Base-by-base conservation (phyloP, 768 basidiomycete genomes). In the Podaxis sp. region DNA sequence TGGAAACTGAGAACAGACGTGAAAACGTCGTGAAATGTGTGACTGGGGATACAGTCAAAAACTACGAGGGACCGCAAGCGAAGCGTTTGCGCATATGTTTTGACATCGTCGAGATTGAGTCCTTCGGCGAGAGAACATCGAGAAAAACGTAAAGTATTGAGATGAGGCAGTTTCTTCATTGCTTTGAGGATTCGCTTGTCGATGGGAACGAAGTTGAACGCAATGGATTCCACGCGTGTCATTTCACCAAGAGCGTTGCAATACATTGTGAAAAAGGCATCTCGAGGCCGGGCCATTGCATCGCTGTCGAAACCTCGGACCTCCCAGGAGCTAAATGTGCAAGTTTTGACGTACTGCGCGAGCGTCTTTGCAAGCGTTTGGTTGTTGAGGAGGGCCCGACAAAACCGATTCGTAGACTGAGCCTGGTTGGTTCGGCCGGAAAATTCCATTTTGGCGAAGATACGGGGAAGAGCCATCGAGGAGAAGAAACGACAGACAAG, bases 401-500 rank as follows among this genome's bases (percentile, higher is more conserved):
- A 79, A 55, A 76, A 72, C 2, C 66, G 55, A 36, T 49, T 62
- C 61, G 55, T 60, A n/a, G 38, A 44, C 8, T 60, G 24, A 26
- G 58, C 41, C 33, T 57, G 28, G 20, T 37, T 49, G 33, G 33
- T 33, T 60, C 28, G 8, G 56, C 65, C 68, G 1, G 63, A 64
- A 12, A 77, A 67, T 20, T 63, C 46, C 15, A 83, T n/a, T 3
- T 66, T 67, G 28, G 75, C 70, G 64, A 79, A 83, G 3, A 81
- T 67, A 30, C 77, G 77, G 0, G 81, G 77, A 11, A 79, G 66
- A n/a, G 74, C 70, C 1, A 75, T 24, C 7, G 74, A 73, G 56
- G 72, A 75, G 56, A 84, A 83, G 63, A 79, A 76, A 13, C 74
- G 75, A 64, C 82, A 84, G 38, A 80, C 78, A 33, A 70, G 70